phyloP scores from a whole-genome alignment of 73 alveolate species.

The Paramecium caudatum region DNA sequence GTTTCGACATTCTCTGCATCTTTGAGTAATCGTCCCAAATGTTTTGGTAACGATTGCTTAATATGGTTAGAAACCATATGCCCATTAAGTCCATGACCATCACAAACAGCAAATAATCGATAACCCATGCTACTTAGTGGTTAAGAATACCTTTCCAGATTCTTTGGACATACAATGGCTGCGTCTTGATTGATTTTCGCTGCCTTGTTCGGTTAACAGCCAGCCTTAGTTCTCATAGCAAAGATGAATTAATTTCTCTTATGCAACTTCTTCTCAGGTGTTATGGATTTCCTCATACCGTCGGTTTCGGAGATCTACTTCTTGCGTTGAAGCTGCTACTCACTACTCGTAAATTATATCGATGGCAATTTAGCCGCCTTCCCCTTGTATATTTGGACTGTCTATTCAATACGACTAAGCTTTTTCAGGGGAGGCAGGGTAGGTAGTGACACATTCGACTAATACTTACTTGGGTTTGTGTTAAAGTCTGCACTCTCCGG shows the following conservation, averaged over 20 bases:
- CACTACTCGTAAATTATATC: slow-evolving; percentile 35
- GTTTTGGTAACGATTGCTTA: slow-evolving; percentile 81
- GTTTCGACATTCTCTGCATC: slow-evolving; percentile 44
- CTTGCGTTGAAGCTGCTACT: slow-evolving; percentile 37
- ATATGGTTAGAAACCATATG: slow-evolving; percentile 93
- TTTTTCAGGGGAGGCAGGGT: slow-evolving; percentile 47
- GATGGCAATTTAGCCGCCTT: neutral
- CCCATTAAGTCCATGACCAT: slow-evolving; percentile 98
- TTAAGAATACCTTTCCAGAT: slow-evolving; percentile 11
- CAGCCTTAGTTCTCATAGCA: slow-evolving; percentile 70
- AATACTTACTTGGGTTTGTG: neutral
- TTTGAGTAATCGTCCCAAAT: slow-evolving; percentile 58
- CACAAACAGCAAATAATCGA: slow-evolving; percentile 92
- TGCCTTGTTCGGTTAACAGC: slow-evolving; percentile 62
- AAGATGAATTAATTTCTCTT: slow-evolving; percentile 1
- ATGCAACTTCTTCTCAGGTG: slow-evolving; percentile 47
- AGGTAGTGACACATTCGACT: slow-evolving; percentile 36
- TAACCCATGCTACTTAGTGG: neutral
- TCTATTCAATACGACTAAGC: slow-evolving; percentile 19
- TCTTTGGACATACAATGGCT: slow-evolving; percentile 65
- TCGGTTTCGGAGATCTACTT: slow-evolving; percentile 18
- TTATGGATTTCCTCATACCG: slow-evolving; percentile 59
- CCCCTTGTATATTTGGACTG: slow-evolving; percentile 56
- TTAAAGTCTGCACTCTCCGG: slow-evolving; percentile 54
- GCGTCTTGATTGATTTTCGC: slow-evolving; percentile 65